A percentile compares a stretch with the other conserved stretches of the same genome.
These are phyloP conservation scores for Penicillium olsonii DNA, from an alignment of 2,329 filamentous ascomycete genomes.

Conservation along the genomic window DNA sequence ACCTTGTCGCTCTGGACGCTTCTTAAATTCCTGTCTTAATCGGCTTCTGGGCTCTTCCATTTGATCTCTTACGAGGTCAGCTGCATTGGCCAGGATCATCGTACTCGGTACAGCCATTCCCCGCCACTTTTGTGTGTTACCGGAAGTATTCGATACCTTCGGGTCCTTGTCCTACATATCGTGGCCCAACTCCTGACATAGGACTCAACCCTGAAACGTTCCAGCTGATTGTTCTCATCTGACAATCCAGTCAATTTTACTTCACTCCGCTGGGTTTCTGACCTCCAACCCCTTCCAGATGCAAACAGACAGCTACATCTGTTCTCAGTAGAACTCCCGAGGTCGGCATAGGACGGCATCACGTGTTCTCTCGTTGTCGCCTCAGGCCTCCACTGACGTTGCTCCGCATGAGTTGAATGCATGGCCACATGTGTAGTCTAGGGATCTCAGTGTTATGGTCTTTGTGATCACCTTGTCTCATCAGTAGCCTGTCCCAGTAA, in stretches of 20 bases:
- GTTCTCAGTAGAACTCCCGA: too few species aligned
- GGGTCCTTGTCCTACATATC: conserved; percentile 25
- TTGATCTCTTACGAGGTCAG: conserved; percentile 3
- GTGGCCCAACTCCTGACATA: conserved; percentile 34
- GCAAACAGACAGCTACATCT: conserved; percentile 4
- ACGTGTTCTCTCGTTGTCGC: conserved; percentile 8
- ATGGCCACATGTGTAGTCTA: neutral
- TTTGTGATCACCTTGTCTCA: neutral
- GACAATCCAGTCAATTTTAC: neutral
- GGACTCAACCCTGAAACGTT: neutral
- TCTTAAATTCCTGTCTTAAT: neutral
- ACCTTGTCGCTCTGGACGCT: neutral
- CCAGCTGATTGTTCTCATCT: neutral
- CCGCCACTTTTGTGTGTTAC: conserved; percentile 15
- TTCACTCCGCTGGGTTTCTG: too few species aligned
- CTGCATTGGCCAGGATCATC: neutral
- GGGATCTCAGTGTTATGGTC: neutral
- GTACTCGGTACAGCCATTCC: conserved; percentile 25
- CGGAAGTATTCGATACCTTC: conserved; percentile 10
- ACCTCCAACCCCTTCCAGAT: neutral
- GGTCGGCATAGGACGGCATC: neutral
- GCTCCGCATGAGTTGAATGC: neutral
- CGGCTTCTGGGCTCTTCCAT: neutral
- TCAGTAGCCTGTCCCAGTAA: conserved; percentile 3
- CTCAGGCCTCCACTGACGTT: conserved; percentile 5